Base-by-base conservation (phyloP, 2,329 filamentous ascomycete species). In the Aphanoascus verrucosus region DNA sequence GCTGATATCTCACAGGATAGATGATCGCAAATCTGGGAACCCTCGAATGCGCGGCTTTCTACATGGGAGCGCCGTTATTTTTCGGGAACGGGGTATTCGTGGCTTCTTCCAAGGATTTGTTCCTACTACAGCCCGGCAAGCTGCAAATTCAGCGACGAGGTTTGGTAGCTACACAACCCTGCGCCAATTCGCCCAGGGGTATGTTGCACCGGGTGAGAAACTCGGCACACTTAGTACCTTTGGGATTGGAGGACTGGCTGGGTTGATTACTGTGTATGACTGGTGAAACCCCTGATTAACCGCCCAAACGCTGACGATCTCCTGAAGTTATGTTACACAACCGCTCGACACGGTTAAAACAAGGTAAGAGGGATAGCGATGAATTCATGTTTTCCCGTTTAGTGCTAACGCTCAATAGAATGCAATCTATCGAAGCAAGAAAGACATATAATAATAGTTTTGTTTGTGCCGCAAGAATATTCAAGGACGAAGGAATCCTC, bases 51-150 rank as follows among this genome's bases (percentile, higher is more conserved):
- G 83, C 57, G 93, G 93, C 23, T 96, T 98, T 72, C 74, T 97
- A 15, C 87, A 97, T 68, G 93, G 91, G 49, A 86, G 89, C 12
- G 83, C 81, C 51, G 79, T 97, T 55, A 97, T 98, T 57, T 84
- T 83, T 38, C 82, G 85, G 58, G 93, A 98, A 68, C 84, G 91
- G 62, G 93, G 93, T 20, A 66, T 96, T 37, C 80, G 85, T 35
- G 93, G 91, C 47, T 97, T 98, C 77, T 95, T 98, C 78, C 89
- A 97, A 68, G 93, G 93, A 20, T 93, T 98, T 64, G 83, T 94
- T 7, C 93, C 93, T 0, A 98, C 93, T 1, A 97, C 93, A 3
- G 89, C 90, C 19, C 80, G 93, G 49, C 93, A 98, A 71, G 88
- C 90, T 11, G 91, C 93, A 61, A 98, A 98, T 73, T 91, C 85